These are phyloP conservation scores for Citrus mangshanensis DNA, from an alignment of 345 rosid genomes.

Conservation along the genomic window DNA sequence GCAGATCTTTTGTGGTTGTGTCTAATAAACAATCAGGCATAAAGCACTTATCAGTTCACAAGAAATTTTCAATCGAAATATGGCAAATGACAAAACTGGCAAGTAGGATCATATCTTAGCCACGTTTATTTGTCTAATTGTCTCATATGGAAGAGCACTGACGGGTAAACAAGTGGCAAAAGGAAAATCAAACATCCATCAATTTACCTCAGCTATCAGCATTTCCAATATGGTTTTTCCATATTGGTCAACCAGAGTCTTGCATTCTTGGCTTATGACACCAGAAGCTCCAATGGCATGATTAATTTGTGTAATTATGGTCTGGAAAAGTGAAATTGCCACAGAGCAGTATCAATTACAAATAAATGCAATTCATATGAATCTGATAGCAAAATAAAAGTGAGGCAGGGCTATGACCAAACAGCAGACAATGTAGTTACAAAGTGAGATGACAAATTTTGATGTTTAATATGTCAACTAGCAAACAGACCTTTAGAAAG, in stretches of 20 bases:
- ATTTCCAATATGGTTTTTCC: constrained; percentile 69
- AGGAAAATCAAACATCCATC: neutral
- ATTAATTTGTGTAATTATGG: constrained; percentile 69
- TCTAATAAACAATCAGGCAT: constrained; percentile 28
- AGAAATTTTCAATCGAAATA: neutral
- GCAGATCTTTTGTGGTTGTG: constrained; percentile 69
- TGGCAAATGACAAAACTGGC: neutral
- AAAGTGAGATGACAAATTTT: neutral
- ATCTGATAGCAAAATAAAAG: neutral
- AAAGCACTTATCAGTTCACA: neutral
- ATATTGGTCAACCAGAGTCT: constrained; percentile 56
- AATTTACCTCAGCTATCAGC: constrained; percentile 54
- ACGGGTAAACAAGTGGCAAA: neutral
- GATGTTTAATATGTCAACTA: neutral
- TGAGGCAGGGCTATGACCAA: neutral
- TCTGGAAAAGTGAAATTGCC: constrained; percentile 31
- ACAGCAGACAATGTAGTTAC: neutral
- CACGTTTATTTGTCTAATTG: neutral
- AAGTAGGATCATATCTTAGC: neutral
- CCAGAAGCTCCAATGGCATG: constrained; percentile 88
- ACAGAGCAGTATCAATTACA: neutral
- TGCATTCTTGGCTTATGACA: constrained; percentile 71
- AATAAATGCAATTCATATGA: neutral
- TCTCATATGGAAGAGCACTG: neutral
- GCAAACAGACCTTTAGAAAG: neutral